phyloP scores from a whole-genome alignment of 2,329 filamentous ascomycete genomes.

The Ceratocystis lukuohia region DNA sequence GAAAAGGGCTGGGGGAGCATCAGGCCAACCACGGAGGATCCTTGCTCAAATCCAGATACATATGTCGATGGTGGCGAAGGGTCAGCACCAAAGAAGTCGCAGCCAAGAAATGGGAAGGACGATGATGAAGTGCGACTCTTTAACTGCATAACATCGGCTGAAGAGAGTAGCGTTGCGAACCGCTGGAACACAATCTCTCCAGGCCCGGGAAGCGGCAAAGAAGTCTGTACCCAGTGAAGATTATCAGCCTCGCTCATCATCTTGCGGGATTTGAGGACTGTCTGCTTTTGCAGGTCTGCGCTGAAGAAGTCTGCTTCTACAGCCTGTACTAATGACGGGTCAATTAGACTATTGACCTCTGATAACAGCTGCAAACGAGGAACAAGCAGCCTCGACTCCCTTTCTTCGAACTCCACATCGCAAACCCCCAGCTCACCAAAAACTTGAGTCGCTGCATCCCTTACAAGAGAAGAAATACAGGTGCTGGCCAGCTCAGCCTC shows the following conservation, averaged over 20 bases:
- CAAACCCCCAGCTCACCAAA: constrained; percentile 2
- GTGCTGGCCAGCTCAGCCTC: constrained; percentile 34
- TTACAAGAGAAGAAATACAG: neutral
- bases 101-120: neutral
- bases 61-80: neutral
- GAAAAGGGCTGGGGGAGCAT: constrained; percentile 9
- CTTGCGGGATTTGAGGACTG: neutral
- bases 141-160: neutral
- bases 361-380: constrained; percentile 33
- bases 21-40: constrained; percentile 9
- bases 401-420: constrained; percentile 31
- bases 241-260: neutral
- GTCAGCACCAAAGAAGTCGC: constrained; percentile 14
- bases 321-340: constrained; percentile 22
- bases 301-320: neutral
- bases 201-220: neutral
- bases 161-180: neutral
- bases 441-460: neutral
- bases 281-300: neutral
- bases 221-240: constrained; percentile 3
- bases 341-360: constrained; percentile 34
- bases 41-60: neutral
- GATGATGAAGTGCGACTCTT: neutral
- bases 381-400: constrained; percentile 29
- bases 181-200: constrained; percentile 1